Evolutionary conservation across 768 basidiomycete genomes (phyloP).

Genomic region (Xerocomellus dryophilus): DNA sequence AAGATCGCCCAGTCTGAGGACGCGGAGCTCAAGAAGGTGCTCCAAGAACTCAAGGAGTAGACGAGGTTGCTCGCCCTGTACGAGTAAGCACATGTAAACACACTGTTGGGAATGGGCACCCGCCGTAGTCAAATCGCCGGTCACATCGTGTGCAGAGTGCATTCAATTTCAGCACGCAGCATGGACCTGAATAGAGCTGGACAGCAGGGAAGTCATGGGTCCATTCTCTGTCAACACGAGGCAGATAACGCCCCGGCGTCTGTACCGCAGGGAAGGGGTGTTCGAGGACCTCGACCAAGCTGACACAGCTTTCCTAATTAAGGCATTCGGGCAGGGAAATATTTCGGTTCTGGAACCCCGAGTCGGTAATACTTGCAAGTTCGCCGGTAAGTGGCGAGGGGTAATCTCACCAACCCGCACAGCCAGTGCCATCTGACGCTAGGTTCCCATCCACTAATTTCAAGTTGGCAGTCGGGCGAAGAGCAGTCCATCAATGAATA

Average conservation of each 20-base stretch:
- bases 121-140: neutral
- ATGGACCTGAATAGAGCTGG: neutral
- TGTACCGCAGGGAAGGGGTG: conserved; percentile 25
- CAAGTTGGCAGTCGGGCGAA: conserved; percentile 5
- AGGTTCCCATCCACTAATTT: conserved; percentile 2
- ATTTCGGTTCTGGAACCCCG: conserved; percentile 6
- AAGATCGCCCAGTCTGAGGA: conserved; percentile 42
- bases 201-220: neutral
- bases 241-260: conserved; percentile 31
- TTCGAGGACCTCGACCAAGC: conserved; percentile 14
- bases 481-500: conserved; percentile 6
- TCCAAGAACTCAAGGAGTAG: conserved; percentile 58
- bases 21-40: conserved; percentile 51
- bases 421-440: neutral
- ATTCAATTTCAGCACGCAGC: neutral
- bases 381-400: neutral
- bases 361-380: neutral
- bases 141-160: conserved; percentile 9
- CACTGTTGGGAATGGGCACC: neutral
- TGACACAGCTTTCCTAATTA: conserved; percentile 12
- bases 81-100: conserved; percentile 4
- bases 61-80: neutral
- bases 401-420: neutral
- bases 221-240: conserved; percentile 17
- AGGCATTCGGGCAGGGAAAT: conserved; percentile 1